phyloP scores from a whole-genome alignment of 768 basidiomycete genomes.

The Phallus indusiatus region DNA sequence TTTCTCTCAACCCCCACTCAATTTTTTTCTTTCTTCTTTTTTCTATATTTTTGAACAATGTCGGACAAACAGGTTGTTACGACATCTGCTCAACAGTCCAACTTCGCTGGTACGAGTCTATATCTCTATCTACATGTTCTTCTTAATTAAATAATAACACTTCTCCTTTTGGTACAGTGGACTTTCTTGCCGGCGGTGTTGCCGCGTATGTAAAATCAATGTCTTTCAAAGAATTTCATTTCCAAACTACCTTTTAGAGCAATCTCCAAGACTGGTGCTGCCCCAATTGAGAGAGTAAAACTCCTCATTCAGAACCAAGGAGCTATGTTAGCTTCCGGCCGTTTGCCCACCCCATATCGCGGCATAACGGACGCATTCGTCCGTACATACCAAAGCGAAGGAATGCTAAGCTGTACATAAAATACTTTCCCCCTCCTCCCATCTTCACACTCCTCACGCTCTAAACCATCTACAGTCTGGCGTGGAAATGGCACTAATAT shows the following conservation, averaged over 20 bases:
- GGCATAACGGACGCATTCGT: slow-evolving; percentile 29
- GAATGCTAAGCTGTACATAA: slow-evolving; percentile 26
- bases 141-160: not conserved
- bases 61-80: not conserved
- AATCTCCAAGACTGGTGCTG: slow-evolving; percentile 31
- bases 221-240: not conserved
- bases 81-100: not conserved
- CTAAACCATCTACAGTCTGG: slow-evolving; percentile 25
- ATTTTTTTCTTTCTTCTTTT: not conserved
- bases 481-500: slow-evolving; percentile 34
- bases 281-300: slow-evolving; percentile 33
- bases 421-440: not conserved
- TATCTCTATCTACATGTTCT: not conserved
- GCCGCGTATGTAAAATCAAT: slow-evolving; percentile 7
- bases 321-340: slow-evolving; percentile 26
- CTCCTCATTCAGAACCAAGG: slow-evolving; percentile 32
- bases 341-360: slow-evolving; percentile 27
- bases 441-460: not conserved
- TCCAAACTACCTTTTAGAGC: slow-evolving; percentile 14
- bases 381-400: slow-evolving; percentile 27
- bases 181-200: slow-evolving; percentile 30
- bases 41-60: not conserved
- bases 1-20: slow-evolving; percentile 3
- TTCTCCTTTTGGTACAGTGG: slow-evolving; percentile 16
- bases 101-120: not conserved